Evolutionary conservation across 2,329 filamentous ascomycete species (phyloP).

Genomic region (Cercospora sp.): DNA sequence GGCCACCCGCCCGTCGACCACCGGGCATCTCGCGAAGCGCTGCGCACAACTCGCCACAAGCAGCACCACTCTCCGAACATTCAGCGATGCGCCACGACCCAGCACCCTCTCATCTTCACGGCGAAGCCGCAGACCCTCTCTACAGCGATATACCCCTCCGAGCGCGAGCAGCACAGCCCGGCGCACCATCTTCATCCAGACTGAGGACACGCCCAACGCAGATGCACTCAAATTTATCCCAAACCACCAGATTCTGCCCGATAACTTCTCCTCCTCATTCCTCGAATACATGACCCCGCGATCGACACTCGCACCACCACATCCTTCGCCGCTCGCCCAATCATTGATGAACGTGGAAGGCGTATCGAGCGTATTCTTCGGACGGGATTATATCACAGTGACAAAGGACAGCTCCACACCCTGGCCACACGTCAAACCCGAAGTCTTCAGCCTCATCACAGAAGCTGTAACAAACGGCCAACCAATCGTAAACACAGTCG

Average conservation of each 20-base stretch:
- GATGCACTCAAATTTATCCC: slow-evolving; percentile 94
- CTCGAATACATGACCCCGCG: slow-evolving; percentile 90
- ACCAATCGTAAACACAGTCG: slow-evolving; percentile 71
- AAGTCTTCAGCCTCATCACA: slow-evolving; percentile 92
- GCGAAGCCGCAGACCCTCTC: slow-evolving; percentile 28
- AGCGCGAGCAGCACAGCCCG: slow-evolving; percentile 29
- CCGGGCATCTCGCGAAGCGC: not conserved
- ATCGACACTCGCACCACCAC: slow-evolving; percentile 80
- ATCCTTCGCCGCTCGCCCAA: slow-evolving; percentile 80
- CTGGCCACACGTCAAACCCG: slow-evolving; percentile 93
- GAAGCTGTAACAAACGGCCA: slow-evolving; percentile 85
- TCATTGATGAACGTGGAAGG: slow-evolving; percentile 92
- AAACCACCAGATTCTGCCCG: slow-evolving; percentile 80
- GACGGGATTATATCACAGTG: slow-evolving; percentile 92
- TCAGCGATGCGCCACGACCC: slow-evolving; percentile 27
- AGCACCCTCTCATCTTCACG: slow-evolving; percentile 29
- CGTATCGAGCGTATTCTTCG: slow-evolving; percentile 93
- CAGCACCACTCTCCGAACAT: slow-evolving; percentile 14
- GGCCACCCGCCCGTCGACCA: not conserved
- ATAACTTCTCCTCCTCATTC: slow-evolving; percentile 70
- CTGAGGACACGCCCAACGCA: slow-evolving; percentile 89
- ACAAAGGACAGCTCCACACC: slow-evolving; percentile 85
- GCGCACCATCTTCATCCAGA: slow-evolving; percentile 96
- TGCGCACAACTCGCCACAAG: slow-evolving; percentile 1
- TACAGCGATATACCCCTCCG: slow-evolving; percentile 26